Conservation (phyloP, 768 basidiomycete genomes). For the Hygrocybe coccinea region DNA sequence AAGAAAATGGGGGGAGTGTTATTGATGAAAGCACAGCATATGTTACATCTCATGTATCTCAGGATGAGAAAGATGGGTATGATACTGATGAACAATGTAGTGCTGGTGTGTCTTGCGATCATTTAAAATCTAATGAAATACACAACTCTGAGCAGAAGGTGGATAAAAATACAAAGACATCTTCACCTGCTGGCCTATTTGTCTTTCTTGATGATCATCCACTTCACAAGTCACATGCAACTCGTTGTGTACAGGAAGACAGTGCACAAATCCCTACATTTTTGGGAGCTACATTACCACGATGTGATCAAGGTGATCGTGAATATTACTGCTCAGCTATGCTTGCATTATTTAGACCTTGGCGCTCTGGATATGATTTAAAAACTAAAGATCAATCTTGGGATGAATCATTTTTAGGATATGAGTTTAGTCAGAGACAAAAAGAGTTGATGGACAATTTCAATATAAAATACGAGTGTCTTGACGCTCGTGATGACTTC, state of each 20-base stretch:
- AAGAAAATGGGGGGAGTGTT: no score
- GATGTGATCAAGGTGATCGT: slow-evolving; percentile 27
- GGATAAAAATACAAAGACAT: slow-evolving; percentile 13
- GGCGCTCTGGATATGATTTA: slow-evolving; percentile 26
- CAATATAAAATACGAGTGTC: slow-evolving; percentile 33
- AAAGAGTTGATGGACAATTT: slow-evolving; percentile 24
- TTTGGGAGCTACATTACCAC: slow-evolving; percentile 26
- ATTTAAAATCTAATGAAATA: no score
- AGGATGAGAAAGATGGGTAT: slow-evolving; percentile 19
- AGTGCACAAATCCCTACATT: slow-evolving; percentile 22
- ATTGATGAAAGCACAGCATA: no score
- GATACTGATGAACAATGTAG: no score
- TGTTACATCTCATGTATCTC: neutral
- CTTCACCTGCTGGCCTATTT: slow-evolving; percentile 27
- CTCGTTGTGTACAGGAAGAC: neutral
- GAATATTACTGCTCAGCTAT: slow-evolving; percentile 30
- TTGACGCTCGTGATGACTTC: slow-evolving; percentile 20
- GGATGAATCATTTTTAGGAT: slow-evolving; percentile 20
- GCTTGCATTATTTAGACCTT: slow-evolving; percentile 30
- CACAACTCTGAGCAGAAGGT: no score
- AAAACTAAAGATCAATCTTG: slow-evolving; percentile 17
- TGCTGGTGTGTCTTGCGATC: no score
- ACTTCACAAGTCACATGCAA: neutral
- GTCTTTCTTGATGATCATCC: slow-evolving; percentile 10
- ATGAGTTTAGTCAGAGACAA: slow-evolving; percentile 13